Evolutionary conservation across 208 protist species (phyloP), one percentile per base, ranked within the genome.

Genomic region (Crithidia acanthocephali): DNA sequence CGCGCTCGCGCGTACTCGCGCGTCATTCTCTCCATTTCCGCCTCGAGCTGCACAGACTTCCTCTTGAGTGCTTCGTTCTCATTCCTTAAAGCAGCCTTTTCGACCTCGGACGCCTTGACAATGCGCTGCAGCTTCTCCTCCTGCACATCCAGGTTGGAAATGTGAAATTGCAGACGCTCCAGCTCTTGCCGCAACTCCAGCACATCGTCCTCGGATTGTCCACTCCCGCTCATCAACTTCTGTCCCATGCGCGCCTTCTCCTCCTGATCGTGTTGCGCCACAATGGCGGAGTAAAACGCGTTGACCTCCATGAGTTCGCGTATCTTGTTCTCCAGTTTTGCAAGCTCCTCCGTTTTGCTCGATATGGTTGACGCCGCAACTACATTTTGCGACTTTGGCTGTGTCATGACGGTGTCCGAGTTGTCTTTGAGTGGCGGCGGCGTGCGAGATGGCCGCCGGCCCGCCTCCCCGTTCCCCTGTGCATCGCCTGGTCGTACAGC

Each of bases 271-370:
- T 90, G 87, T 42, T 92, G 91, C 0, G 79, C 73, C 8, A 92
- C 87, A 66, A 95, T 92, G 37, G 81, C 83, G 20, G 87, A 84
- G 64, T 95, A 95, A 56, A 95, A 91, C 8, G 84, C 69, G 66
- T 93, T 93, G 7, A 93, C 79, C 65, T 95, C 91, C 74, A 71
- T 81, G 28, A 95, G 67, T 56, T 93, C 91, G n/a, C 77, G 79
- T 22, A 92, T 64, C 30, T 88, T 84, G n/a, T 33, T 72, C 56
- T 93, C 84, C 32, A 92, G 70, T 28, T 55, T 73, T 6, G 72
- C 74, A n/a, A 93, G 78, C 58, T 93, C 85, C 7, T 88, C 83
- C 32, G 78, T 84, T 75, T 86, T 88, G n/a, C 28, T 55, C 16
- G 71, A 64, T 18, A 85, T 74, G 0, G 75, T 65, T 8, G 80